Percentiles rank a stretch among this genome's conserved stretches.
phyloP scores from a whole-genome alignment of 73 alveolate species.

The Tetrahymena thermophila region DNA sequence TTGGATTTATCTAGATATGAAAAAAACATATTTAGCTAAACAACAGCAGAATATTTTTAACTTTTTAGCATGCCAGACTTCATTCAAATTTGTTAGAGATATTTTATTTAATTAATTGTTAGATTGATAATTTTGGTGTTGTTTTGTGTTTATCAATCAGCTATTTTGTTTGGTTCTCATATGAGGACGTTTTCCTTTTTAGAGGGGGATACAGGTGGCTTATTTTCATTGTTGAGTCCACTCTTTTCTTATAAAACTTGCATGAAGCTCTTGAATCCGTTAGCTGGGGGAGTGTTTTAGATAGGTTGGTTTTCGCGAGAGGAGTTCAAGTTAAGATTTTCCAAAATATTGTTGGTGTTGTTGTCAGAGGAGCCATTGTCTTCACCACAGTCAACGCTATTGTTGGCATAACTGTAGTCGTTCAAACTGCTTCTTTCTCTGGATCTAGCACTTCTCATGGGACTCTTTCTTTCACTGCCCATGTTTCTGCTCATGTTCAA shows the following conservation, averaged over 20 bases:
- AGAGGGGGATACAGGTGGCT: background rate
- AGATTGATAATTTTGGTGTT: background rate
- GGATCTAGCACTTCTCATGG: background rate
- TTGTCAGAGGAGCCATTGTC: background rate
- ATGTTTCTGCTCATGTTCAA: background rate
- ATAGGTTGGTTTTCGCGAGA: background rate
- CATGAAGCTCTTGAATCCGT: background rate
- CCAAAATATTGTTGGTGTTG: background rate
- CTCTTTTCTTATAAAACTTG: background rate
- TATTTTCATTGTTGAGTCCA: background rate
- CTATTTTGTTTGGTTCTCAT: background rate
- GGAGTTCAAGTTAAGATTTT: background rate
- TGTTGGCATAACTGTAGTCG: background rate
- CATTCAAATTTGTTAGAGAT: background rate
- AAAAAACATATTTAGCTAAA: background rate
- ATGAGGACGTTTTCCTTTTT: background rate
- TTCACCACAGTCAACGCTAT: background rate
- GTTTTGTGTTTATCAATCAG: background rate
- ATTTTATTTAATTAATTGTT: background rate
- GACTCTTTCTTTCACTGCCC: background rate
- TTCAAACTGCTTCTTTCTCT: constrained; percentile 2
- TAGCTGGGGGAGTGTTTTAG: background rate
- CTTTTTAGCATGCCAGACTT: background rate
- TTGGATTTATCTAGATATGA: background rate
- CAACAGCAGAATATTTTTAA: background rate